A percentile compares a stretch with the other conserved stretches of the same genome.
Conservation (phyloP, 1,139 yeast species). For the Maudiozyma humilis region DNA sequence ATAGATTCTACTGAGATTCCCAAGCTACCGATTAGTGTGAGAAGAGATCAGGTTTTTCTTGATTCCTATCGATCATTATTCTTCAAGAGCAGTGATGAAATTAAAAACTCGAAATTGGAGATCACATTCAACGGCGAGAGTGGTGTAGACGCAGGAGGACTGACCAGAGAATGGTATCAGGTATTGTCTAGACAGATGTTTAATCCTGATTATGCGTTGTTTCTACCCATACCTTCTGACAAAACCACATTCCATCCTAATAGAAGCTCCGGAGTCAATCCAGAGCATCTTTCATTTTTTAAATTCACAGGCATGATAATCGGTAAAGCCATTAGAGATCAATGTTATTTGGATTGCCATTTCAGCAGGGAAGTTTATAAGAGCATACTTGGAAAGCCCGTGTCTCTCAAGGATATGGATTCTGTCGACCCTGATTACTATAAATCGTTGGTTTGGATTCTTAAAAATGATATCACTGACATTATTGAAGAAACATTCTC, state of each 20-base stretch:
- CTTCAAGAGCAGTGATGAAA: constrained; percentile 70
- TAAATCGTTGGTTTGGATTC: constrained; percentile 91
- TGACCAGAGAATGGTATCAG: constrained; percentile 96
- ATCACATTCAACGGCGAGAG: constrained; percentile 85
- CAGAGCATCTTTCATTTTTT: constrained; percentile 87
- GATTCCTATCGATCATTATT: constrained; percentile 83
- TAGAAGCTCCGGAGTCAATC: constrained; percentile 84
- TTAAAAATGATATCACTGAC: constrained; percentile 93
- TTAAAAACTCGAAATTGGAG: constrained; percentile 65
- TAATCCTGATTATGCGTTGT: constrained; percentile 91
- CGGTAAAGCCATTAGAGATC: constrained; percentile 90
- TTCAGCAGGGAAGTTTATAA: constrained; percentile 94
- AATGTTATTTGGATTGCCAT: constrained; percentile 84
- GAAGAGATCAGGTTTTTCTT: constrained; percentile 85
- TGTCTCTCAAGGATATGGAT: constrained; percentile 89
- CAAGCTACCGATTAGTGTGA: constrained; percentile 56
- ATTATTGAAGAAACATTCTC: constrained; percentile 94
- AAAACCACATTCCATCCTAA: constrained; percentile 94
- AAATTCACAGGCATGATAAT: constrained; percentile 90
- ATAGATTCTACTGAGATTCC: constrained; percentile 38
- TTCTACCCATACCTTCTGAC: constrained; percentile 87
- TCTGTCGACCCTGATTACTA: constrained; percentile 87
- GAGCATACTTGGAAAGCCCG: constrained; percentile 69
- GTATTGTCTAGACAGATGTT: constrained; percentile 91
- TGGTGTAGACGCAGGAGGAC: constrained; percentile 98